Conservation (phyloP, 768 basidiomycete genomes). For the Xerocomus spinulosus region DNA sequence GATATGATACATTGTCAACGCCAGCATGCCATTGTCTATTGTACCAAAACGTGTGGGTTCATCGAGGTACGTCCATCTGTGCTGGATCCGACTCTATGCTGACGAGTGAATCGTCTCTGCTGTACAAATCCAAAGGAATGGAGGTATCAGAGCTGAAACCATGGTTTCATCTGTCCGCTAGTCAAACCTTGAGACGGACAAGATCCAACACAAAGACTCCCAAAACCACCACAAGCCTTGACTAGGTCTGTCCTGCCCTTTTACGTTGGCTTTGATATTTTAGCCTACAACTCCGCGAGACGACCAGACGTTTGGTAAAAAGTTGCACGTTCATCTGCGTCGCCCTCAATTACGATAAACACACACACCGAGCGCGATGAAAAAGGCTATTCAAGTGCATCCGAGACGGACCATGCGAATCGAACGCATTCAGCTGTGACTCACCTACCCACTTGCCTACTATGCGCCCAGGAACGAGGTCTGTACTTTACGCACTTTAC, state of each 20-base stretch:
- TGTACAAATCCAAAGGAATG: too few species aligned
- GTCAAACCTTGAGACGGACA: too few species aligned
- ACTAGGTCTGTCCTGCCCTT: too few species aligned
- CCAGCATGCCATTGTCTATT: too few species aligned
- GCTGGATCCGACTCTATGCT: too few species aligned
- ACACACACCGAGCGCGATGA: neutral
- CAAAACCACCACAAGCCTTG: neutral
- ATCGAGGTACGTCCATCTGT: too few species aligned
- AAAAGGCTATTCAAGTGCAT: neutral
- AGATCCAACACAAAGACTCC: too few species aligned
- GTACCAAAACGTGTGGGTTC: too few species aligned
- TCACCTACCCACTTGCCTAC: constrained; percentile 5
- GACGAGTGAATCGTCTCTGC: too few species aligned
- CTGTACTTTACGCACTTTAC: constrained; percentile 2
- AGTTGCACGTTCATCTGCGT: neutral
- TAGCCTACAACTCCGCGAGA: neutral
- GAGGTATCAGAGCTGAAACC: too few species aligned
- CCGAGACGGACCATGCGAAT: neutral
- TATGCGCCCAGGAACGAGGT: constrained; percentile 6
- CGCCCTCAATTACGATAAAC: neutral
- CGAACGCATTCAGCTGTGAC: neutral
- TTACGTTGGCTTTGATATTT: neutral
- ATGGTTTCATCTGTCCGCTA: too few species aligned
- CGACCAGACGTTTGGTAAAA: constrained; percentile 3
- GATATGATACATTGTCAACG: too few species aligned